Conservation (phyloP, 306 rosid genomes). For the Phaseolus lunatus region DNA sequence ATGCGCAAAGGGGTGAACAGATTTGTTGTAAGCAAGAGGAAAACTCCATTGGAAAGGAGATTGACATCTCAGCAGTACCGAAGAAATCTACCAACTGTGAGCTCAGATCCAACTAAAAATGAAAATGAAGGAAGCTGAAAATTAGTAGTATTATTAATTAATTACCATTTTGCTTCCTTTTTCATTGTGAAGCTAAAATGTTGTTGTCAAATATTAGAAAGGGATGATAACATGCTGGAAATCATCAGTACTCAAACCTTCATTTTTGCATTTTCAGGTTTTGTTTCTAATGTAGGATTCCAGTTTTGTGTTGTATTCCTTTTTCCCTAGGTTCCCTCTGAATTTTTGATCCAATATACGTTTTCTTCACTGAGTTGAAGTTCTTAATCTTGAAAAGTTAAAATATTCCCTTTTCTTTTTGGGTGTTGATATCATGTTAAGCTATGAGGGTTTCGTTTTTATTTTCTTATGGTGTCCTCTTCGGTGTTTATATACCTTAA, state of each 20-base stretch:
- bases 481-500: too few species aligned
- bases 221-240: slow-evolving; percentile 32
- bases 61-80: slow-evolving; percentile 90
- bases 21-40: slow-evolving; percentile 97
- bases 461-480: too few species aligned
- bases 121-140: slow-evolving; percentile 68
- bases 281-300: too few species aligned
- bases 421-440: too few species aligned
- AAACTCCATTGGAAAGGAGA: slow-evolving; percentile 96
- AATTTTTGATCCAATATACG: too few species aligned
- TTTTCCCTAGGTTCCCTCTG: too few species aligned
- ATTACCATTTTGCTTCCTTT: slow-evolving; percentile 16
- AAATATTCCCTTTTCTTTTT: too few species aligned
- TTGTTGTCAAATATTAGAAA: slow-evolving; percentile 26
- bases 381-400: background rate
- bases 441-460: too few species aligned
- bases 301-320: too few species aligned
- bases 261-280: too few species aligned
- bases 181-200: slow-evolving; percentile 15
- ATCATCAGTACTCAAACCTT: slow-evolving; percentile 4
- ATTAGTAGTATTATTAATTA: background rate
- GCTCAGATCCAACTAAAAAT: slow-evolving; percentile 71
- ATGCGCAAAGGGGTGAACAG: slow-evolving; percentile 99
- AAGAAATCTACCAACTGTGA: slow-evolving; percentile 82
- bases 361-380: too few species aligned